A percentile compares a stretch with the other conserved stretches of the same genome.
Conservation (phyloP, 768 basidiomycete species). For the Lenzites betulinus region DNA sequence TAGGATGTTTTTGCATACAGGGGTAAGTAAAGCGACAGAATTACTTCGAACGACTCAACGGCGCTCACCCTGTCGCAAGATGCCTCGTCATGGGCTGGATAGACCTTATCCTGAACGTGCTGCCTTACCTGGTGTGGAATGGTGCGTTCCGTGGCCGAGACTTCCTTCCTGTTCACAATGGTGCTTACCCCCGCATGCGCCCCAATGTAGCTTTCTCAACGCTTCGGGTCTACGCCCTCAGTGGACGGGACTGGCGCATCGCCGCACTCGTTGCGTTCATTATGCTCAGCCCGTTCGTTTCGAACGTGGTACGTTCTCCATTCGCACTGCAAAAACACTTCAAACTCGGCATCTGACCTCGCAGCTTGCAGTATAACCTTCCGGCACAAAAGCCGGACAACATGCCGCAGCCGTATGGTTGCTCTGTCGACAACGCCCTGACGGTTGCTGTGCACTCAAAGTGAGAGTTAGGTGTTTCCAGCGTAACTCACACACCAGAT, state of each 20-base stretch:
- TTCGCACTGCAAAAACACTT: neutral
- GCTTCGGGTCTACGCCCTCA: slow-evolving; percentile 16
- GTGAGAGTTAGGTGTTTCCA: neutral
- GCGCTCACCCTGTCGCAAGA: neutral
- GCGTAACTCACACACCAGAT: no score
- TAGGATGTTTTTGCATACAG: no score
- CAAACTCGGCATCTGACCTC: no score
- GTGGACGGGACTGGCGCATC: slow-evolving; percentile 1
- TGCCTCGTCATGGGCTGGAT: neutral
- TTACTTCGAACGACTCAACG: neutral
- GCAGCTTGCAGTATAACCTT: neutral
- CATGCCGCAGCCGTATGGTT: slow-evolving; percentile 2
- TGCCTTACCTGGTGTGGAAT: slow-evolving; percentile 6
- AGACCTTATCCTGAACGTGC: slow-evolving; percentile 2
- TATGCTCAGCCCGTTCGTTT: slow-evolving; percentile 1
- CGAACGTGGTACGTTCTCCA: slow-evolving; percentile 1
- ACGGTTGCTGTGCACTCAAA: neutral
- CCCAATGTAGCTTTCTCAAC: slow-evolving; percentile 10
- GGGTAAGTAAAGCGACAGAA: no score
- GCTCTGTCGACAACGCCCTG: neutral
- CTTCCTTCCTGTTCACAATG: neutral
- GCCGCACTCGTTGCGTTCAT: neutral
- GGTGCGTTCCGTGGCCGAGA: neutral
- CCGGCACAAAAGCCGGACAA: slow-evolving; percentile 2
- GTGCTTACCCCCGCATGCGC: neutral